Base-by-base conservation (phyloP, 2,329 filamentous ascomycete species). In the Exophiala sp. region DNA sequence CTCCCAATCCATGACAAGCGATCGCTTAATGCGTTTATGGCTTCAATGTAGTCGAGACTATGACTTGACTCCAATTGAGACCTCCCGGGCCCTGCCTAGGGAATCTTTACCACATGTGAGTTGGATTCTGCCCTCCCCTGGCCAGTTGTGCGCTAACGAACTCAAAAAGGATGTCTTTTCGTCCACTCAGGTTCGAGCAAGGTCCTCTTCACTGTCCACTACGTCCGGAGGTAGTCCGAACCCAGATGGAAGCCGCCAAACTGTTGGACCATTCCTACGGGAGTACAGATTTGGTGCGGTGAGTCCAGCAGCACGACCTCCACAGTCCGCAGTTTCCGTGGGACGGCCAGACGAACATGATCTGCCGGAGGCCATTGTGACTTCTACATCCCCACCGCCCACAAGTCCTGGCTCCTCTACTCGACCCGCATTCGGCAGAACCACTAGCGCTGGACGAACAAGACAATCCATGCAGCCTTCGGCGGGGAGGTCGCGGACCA, bases 21-120 rank as follows among this genome's bases (percentile, higher is more conserved):
- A 64, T 9, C 68, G 62, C 8, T 59, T 77, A 47, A 70, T 70
- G 8, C 59, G 46, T 3, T 60, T 76, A 38, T 75, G 76, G 53
- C 42, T 48, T 16, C 52, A 37, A 22, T 58, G 57, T 32, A 46
- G 48, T 16, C 43, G 47, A 46, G 46, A 48, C 40, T 61, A 68
- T 39, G 63, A 66, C 42, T 73, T 77, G 45, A 66, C 68, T 35
- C 64, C 69, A 43, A 63, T 55, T 35, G 55, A 65, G 14, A 60
- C 55, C 29, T 47, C 19, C 27, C 18, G 8, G 3, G 23, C 21
- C 2, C n/a, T 38, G 34, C 37, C 35, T 27, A 34, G 10, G 6
- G 2, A 9, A 29, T 23, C 35, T 7, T 32, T 23, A 11, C 18
- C 27, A 11, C 53, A 42, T 29, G 53, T 50, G 42, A 14, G 30